These are phyloP conservation scores for Psilocybe sp. DNA, from an alignment of 768 basidiomycete species.

Conservation along the genomic window DNA sequence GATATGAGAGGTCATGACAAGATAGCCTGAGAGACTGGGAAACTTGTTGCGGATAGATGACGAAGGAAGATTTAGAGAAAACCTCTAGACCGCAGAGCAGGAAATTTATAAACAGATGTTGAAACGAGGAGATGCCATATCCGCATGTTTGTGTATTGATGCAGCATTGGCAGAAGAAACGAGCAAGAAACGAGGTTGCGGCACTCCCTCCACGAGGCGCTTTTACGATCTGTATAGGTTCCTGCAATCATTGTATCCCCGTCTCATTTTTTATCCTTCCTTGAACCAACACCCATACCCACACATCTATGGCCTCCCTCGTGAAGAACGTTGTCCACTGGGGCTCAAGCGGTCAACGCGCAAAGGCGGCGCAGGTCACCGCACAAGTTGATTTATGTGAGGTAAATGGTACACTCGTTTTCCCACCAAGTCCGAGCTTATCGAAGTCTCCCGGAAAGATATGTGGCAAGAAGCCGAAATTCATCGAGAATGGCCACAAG, in stretches of 20 bases:
- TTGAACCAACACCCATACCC: constrained; percentile 11
- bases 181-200: constrained; percentile 31
- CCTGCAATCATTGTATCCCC: constrained; percentile 19
- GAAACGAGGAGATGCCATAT: constrained; percentile 11
- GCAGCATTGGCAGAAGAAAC: constrained; percentile 10
- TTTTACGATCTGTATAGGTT: constrained; percentile 20
- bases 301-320: constrained; percentile 36
- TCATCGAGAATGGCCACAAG: constrained; percentile 54
- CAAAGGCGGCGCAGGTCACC: constrained; percentile 14
- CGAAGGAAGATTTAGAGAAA: constrained; percentile 10
- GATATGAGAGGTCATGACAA: constrained; percentile 40
- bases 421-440: constrained; percentile 6
- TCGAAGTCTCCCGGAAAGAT: constrained; percentile 31
- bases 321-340: constrained; percentile 41
- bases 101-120: constrained; percentile 27
- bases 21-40: constrained; percentile 2
- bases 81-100: constrained; percentile 7
- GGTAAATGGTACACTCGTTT: constrained; percentile 23
- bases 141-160: too few species aligned
- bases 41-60: constrained; percentile 5
- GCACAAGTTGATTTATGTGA: constrained; percentile 44
- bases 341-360: constrained; percentile 26
- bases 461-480: constrained; percentile 61
- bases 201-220: constrained; percentile 31
- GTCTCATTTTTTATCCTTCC: constrained; percentile 10